These are phyloP conservation scores for Coemansia sp. DNA, from an alignment of 192 early-diverging fungal species.

Conservation along the genomic window DNA sequence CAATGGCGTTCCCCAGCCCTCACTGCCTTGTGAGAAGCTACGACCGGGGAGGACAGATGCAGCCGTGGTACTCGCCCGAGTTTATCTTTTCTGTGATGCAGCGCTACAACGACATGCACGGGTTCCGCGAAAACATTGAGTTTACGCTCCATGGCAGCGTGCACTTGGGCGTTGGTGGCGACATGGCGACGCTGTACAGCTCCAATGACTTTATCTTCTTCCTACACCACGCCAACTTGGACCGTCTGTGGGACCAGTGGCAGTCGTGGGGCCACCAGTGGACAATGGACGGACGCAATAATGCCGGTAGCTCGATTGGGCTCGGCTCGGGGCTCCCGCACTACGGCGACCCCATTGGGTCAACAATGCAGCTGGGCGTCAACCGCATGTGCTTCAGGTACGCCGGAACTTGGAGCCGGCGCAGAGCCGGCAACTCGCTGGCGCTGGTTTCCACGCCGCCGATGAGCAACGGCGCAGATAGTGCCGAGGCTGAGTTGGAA, in stretches of 20 bases:
- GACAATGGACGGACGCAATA: slow-evolving; percentile 45
- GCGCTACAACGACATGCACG: slow-evolving; percentile 43
- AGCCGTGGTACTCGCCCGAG: slow-evolving; percentile 49
- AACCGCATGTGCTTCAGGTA: slow-evolving; percentile 52
- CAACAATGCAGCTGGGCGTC: slow-evolving; percentile 37
- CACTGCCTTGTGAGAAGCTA: slow-evolving; percentile 45
- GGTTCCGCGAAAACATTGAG: slow-evolving; percentile 52
- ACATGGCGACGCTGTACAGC: slow-evolving; percentile 54
- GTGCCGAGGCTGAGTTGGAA: slow-evolving; percentile 19
- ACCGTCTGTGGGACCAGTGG: slow-evolving; percentile 58
- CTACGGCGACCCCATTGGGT: slow-evolving; percentile 41
- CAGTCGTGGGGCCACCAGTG: slow-evolving; percentile 47
- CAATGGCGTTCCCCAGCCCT: slow-evolving; percentile 29
- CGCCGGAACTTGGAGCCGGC: slow-evolving; percentile 13
- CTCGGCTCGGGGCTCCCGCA: slow-evolving; percentile 27
- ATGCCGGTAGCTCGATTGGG: slow-evolving; percentile 21
- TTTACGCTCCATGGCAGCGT: slow-evolving; percentile 52
- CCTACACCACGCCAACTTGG: slow-evolving; percentile 64
- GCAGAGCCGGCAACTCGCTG: slow-evolving; percentile 7
- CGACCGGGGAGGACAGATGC: slow-evolving; percentile 37
- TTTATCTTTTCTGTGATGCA: slow-evolving; percentile 50
- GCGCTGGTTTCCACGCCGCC: slow-evolving; percentile 25
- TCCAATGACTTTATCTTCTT: slow-evolving; percentile 61
- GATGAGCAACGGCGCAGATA: neutral
- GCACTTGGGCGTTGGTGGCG: slow-evolving; percentile 53